phyloP scores from a whole-genome alignment of 768 basidiomycete genomes.

The Tubosaeta sp. region DNA sequence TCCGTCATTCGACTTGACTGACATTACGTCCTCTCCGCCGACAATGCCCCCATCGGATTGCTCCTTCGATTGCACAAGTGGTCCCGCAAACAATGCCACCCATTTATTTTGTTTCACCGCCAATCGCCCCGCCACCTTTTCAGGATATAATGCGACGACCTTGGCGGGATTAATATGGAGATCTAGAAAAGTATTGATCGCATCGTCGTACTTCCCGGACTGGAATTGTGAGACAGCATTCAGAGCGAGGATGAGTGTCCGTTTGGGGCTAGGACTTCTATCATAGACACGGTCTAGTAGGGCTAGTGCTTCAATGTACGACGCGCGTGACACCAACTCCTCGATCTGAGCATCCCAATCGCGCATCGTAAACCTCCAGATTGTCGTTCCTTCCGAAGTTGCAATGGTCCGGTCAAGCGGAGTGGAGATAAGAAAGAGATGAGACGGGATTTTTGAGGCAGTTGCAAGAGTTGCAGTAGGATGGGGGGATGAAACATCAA shows the following conservation, averaged over 20 bases:
- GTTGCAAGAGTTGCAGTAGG: conserved; percentile 31
- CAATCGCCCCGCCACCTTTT: conserved; percentile 74
- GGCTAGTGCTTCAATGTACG: conserved; percentile 76
- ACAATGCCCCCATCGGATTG: not conserved
- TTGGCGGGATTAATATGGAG: conserved; percentile 92
- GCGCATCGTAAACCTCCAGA: conserved; percentile 74
- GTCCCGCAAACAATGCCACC: conserved; percentile 85
- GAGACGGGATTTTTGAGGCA: conserved; percentile 28
- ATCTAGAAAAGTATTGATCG: conserved; percentile 83
- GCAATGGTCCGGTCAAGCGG: conserved; percentile 69
- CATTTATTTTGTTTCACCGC: conserved; percentile 64
- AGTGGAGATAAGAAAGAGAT: conserved; percentile 61
- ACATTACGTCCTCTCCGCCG: conserved; percentile 23
- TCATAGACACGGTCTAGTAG: conserved; percentile 50
- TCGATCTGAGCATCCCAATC: conserved; percentile 81
- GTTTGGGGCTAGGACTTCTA: conserved; percentile 27
- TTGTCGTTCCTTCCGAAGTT: conserved; percentile 63
- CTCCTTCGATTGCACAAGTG: conserved; percentile 26
- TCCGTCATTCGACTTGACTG: conserved; percentile 26
- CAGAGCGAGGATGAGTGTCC: conserved; percentile 60
- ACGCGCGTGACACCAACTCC: conserved; percentile 64
- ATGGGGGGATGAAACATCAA: conserved; percentile 40
- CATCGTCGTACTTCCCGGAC: conserved; percentile 61
- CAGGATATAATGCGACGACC: conserved; percentile 85
- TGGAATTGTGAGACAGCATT: conserved; percentile 78